Percentiles rank a stretch among this genome's conserved stretches.
phyloP scores from a whole-genome alignment of 345 rosid genomes.

The Sonneratia alba region DNA sequence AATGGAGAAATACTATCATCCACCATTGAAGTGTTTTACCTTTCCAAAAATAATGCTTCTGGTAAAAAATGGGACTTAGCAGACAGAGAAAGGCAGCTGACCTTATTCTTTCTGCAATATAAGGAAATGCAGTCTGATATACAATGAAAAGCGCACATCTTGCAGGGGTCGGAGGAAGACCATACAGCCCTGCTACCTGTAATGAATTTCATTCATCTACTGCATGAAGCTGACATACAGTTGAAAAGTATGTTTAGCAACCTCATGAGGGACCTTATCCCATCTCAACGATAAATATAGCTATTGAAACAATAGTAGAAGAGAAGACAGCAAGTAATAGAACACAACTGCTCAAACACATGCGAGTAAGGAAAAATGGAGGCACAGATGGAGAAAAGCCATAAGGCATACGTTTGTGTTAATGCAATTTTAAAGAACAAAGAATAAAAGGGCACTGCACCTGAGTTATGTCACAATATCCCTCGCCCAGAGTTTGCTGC shows the following conservation, averaged over 20 bases:
- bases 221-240: not conserved
- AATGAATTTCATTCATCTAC: slow-evolving; percentile 1
- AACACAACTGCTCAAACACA: not conserved
- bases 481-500: slow-evolving; percentile 93
- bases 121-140: slow-evolving; percentile 73
- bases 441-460: slow-evolving; percentile 8
- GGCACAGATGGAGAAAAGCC: not conserved
- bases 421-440: slow-evolving; percentile 4
- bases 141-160: slow-evolving; percentile 80
- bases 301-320: too few relatives aligned
- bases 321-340: not conserved
- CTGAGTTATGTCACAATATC: slow-evolving; percentile 93
- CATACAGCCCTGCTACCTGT: slow-evolving; percentile 69
- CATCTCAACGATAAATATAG: not conserved
- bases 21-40: not conserved
- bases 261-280: not conserved
- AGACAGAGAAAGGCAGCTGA: slow-evolving; percentile 9
- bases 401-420: not conserved
- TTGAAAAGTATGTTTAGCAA: not conserved
- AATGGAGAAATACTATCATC: not conserved
- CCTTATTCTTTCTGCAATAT: slow-evolving; percentile 88
- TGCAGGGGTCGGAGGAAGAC: slow-evolving; percentile 93
- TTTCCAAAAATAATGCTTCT: not conserved
- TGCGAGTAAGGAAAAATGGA: slow-evolving; percentile 7
- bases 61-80: not conserved